Base-by-base conservation (phyloP, 169 alveolate species). In the Plasmodium gaboni region DNA sequence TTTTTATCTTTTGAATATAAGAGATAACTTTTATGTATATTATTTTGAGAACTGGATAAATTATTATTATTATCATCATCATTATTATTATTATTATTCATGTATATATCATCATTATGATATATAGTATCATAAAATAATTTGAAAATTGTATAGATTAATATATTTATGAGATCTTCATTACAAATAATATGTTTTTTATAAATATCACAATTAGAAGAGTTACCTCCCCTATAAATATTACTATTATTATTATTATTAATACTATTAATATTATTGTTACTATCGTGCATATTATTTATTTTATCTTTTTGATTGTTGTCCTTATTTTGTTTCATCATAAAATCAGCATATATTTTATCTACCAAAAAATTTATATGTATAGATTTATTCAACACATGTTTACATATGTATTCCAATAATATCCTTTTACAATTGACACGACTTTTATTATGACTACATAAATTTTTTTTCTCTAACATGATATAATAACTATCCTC, bases 291-390 rank as follows among this genome's bases (percentile, higher is more conserved):
- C 15, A 12, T 12, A 55, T 55, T 55, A 15, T n/a, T 55, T 15
- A 55, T 55, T 55, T 55, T 15, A 32, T 32, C 44, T 5, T 32
- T 32, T 32, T 32, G 44, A 32, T 9, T 1, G 19, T 38, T 61
- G 19, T 19, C 32, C 57, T 53, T 51, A 63, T 61, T 65, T 32
- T 61, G 50, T 46, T 83, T 83, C 13, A 83, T 38, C 55, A 68
- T 71, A 71, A 70, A 86, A 86, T 86, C 85, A 22, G 71, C 92
- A 53, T 71, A 86, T 70, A 86, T 70, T 71, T 72, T 86, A 65
- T 86, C 92, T 46, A 86, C 44, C 42, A 86, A 65, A 71, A 70
- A 86, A 70, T 86, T 69, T 70, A 86, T 86, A 51, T 69, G 44
- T 24, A 86, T 74, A 70, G 32, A 53, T 17, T 65, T 51, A n/a